These are phyloP conservation scores for Penicillium turbatum DNA, from an alignment of 495 filamentous ascomycete genomes.

Conservation along the genomic window DNA sequence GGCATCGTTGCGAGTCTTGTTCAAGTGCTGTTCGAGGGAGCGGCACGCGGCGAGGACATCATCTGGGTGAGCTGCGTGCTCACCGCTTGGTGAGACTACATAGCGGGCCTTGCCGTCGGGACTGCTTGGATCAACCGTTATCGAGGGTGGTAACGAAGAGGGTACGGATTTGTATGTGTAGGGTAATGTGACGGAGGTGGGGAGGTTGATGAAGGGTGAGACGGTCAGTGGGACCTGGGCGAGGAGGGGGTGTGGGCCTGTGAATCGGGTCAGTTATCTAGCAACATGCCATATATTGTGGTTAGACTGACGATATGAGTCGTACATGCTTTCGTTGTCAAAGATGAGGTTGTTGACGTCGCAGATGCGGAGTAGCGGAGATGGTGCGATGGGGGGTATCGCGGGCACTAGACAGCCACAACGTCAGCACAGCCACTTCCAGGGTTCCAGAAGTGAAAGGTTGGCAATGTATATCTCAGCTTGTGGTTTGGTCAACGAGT, in stretches of 20 bases:
- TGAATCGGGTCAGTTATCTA: slow-evolving; percentile 14
- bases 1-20: slow-evolving; percentile 58
- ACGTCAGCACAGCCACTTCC: not conserved
- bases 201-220: slow-evolving; percentile 90
- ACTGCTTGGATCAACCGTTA: slow-evolving; percentile 50
- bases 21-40: slow-evolving; percentile 69
- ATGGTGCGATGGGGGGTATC: not conserved
- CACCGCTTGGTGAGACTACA: slow-evolving; percentile 64
- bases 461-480: not conserved
- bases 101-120: slow-evolving; percentile 54
- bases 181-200: slow-evolving; percentile 83
- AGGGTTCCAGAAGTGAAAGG: not conserved
- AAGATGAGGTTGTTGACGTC: not conserved
- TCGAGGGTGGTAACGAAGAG: slow-evolving; percentile 75
- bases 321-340: slow-evolving; percentile 33
- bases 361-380: slow-evolving; percentile 10
- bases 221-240: slow-evolving; percentile 90
- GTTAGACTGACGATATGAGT: slow-evolving; percentile 38
- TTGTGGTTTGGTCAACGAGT: no score
- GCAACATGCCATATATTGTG: not conserved
- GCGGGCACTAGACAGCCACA: not conserved
- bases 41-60: slow-evolving; percentile 77
- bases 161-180: slow-evolving; percentile 92
- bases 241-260: slow-evolving; percentile 81
- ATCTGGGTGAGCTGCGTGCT: slow-evolving; percentile 73